phyloP scores from a whole-genome alignment of 192 early-diverging fungal genomes.

The Coemansia sp. region DNA sequence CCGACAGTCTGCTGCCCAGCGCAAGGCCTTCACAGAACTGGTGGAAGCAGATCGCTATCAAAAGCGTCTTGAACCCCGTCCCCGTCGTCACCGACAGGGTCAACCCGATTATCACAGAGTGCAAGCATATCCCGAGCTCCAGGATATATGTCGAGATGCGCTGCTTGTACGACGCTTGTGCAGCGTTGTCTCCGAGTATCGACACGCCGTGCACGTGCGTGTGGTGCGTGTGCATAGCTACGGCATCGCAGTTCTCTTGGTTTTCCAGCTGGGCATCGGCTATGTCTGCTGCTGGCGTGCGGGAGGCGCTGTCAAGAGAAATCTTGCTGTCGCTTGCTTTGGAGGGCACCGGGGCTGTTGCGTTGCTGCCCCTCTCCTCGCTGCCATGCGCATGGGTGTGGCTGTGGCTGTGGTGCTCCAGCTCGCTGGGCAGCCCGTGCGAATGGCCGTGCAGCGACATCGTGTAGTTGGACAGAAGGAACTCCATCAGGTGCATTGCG shows the following conservation, averaged over 20 bases:
- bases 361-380: constrained; percentile 1
- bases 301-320: not conserved
- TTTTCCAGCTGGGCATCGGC: not conserved
- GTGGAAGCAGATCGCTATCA: constrained; percentile 69
- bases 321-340: not conserved
- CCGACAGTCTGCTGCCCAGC: constrained; percentile 70
- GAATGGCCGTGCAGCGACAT: constrained; percentile 39
- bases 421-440: constrained; percentile 18
- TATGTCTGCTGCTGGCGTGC: not conserved
- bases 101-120: constrained; percentile 77
- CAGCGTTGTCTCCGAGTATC: constrained; percentile 15
- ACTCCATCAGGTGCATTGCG: constrained; percentile 66
- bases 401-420: constrained; percentile 7
- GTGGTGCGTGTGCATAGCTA: constrained; percentile 53
- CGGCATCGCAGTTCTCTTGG: constrained; percentile 34
- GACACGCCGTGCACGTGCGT: constrained; percentile 51
- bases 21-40: constrained; percentile 81
- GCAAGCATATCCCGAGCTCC: constrained; percentile 73
- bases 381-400: not conserved
- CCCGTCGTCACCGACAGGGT: constrained; percentile 60
- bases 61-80: constrained; percentile 58
- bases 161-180: constrained; percentile 8
- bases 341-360: constrained; percentile 7
- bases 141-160: constrained; percentile 66
- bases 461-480: constrained; percentile 49